Evolutionary conservation across 257 asterid species (phyloP).

Genomic region (Fraxinus anomala): DNA sequence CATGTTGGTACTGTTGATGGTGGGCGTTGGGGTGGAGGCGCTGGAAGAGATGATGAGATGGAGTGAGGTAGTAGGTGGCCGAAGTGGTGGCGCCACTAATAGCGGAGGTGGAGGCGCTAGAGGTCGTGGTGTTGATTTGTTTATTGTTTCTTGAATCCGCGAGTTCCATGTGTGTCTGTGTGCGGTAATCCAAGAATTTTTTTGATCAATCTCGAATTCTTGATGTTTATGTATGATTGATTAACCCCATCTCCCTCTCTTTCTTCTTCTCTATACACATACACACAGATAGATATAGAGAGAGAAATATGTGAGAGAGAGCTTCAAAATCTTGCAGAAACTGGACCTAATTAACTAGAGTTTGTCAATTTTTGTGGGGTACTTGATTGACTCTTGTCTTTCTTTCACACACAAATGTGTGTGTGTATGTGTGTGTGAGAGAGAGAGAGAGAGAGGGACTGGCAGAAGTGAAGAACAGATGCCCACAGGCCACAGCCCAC

Average conservation of each 20-base stretch:
- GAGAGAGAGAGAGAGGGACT: neutral
- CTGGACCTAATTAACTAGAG: slow-evolving; percentile 34
- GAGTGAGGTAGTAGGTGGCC: slow-evolving; percentile 30
- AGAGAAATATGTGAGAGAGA: slow-evolving; percentile 15
- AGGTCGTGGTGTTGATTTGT: slow-evolving; percentile 26
- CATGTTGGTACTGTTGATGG: slow-evolving; percentile 24
- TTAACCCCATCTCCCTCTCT: slow-evolving; percentile 36
- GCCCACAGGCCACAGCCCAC: too few relatives aligned
- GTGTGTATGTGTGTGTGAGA: neutral
- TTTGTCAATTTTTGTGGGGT: slow-evolving; percentile 40
- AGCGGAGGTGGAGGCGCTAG: slow-evolving; percentile 27
- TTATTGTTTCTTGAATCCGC: slow-evolving; percentile 51
- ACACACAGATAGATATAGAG: slow-evolving; percentile 21
- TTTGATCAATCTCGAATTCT: slow-evolving; percentile 17
- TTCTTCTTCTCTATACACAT: slow-evolving; percentile 19
- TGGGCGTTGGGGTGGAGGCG: slow-evolving; percentile 23
- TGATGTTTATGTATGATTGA: slow-evolving; percentile 13
- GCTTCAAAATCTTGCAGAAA: slow-evolving; percentile 15
- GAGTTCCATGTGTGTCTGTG: slow-evolving; percentile 51
- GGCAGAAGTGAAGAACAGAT: too few relatives aligned
- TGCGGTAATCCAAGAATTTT: slow-evolving; percentile 39
- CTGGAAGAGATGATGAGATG: slow-evolving; percentile 43
- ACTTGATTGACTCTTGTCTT: slow-evolving; percentile 45
- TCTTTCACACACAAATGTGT: slow-evolving; percentile 3
- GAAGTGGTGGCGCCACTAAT: slow-evolving; percentile 23